These are phyloP conservation scores for Dichomitus squalens DNA, from an alignment of 1,284 basidiomycete species.

Conservation along the genomic window DNA sequence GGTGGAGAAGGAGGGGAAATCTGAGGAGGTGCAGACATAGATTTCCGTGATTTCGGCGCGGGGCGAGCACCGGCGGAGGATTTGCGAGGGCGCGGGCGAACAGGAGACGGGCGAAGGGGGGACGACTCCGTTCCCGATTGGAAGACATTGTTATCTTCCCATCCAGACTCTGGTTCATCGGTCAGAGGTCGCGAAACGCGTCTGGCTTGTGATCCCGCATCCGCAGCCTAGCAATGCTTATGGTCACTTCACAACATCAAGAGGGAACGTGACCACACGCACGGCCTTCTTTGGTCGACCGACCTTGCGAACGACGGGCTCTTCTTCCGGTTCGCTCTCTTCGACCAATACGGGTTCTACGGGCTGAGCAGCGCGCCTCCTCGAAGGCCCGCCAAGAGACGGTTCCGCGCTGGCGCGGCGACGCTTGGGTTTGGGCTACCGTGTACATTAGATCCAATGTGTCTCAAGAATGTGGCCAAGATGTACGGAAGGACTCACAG, in stretches of 20 bases:
- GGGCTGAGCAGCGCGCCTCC: conserved; percentile 37
- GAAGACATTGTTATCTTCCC: conserved; percentile 86
- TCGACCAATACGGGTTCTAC: conserved; percentile 56
- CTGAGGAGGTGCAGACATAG: conserved; percentile 73
- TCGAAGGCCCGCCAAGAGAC: conserved; percentile 53
- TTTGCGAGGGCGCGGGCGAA: conserved; percentile 49
- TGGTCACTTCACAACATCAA: background rate
- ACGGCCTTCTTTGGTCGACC: conserved; percentile 64
- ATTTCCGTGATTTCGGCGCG: conserved; percentile 52
- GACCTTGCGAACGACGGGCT: conserved; percentile 62
- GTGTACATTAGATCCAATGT: background rate
- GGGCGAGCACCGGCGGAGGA: conserved; percentile 37
- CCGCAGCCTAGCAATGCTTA: conserved; percentile 39
- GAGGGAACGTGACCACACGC: conserved; percentile 22
- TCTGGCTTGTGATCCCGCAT: conserved; percentile 51
- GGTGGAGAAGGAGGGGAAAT: conserved; percentile 30
- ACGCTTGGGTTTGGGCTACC: conserved; percentile 51
- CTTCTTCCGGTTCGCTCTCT: conserved; percentile 79
- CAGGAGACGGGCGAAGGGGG: conserved; percentile 62
- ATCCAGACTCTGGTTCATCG: conserved; percentile 66
- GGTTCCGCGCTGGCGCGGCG: conserved; percentile 73
- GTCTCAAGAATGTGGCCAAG: conserved; percentile 1
- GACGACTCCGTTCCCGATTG: conserved; percentile 83
- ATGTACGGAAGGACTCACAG: conserved; percentile 48
- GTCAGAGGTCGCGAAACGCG: conserved; percentile 51